Conservation (phyloP, 768 basidiomycete species). For the Phlegmacium glaucopus region DNA sequence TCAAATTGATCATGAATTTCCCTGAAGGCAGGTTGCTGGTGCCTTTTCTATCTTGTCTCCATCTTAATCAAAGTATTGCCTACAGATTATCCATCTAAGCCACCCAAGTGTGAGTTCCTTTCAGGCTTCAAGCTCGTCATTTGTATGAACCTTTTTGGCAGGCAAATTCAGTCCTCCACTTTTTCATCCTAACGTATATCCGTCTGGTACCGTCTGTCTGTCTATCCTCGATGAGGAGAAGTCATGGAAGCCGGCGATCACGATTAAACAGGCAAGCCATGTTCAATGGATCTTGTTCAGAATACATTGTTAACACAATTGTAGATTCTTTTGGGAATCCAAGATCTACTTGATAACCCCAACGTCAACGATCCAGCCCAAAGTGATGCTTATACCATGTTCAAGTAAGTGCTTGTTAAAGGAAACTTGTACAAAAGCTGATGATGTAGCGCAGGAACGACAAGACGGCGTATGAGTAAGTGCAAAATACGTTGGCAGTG, state of each 20-base stretch:
- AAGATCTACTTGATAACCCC: constrained; percentile 92
- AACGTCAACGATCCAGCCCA: constrained; percentile 98
- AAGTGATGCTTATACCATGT: constrained; percentile 98
- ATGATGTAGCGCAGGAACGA: constrained; percentile 67
- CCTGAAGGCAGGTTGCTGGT: constrained; percentile 79
- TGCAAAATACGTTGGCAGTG: constrained; percentile 9
- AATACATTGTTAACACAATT: constrained; percentile 4
- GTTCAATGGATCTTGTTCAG: not conserved
- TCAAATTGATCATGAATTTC: constrained; percentile 90
- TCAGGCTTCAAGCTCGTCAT: not conserved
- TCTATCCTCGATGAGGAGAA: constrained; percentile 99
- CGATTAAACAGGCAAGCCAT: constrained; percentile 86
- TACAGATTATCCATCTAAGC: constrained; percentile 91
- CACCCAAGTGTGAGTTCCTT: constrained; percentile 75
- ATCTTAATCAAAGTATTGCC: not conserved
- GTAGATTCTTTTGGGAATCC: constrained; percentile 93
- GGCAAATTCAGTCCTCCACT: constrained; percentile 96
- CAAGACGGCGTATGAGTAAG: constrained; percentile 88
- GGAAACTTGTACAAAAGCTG: not conserved
- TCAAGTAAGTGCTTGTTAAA: constrained; percentile 64
- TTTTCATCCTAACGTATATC: constrained; percentile 98
- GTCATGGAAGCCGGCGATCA: constrained; percentile 98
- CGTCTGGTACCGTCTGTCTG: constrained; percentile 96
- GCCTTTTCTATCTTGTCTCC: not conserved
- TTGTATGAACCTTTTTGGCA: constrained; percentile 27